Base-by-base conservation (phyloP, 805 yeast genomes). In the Komagataella kurtzmanii region DNA sequence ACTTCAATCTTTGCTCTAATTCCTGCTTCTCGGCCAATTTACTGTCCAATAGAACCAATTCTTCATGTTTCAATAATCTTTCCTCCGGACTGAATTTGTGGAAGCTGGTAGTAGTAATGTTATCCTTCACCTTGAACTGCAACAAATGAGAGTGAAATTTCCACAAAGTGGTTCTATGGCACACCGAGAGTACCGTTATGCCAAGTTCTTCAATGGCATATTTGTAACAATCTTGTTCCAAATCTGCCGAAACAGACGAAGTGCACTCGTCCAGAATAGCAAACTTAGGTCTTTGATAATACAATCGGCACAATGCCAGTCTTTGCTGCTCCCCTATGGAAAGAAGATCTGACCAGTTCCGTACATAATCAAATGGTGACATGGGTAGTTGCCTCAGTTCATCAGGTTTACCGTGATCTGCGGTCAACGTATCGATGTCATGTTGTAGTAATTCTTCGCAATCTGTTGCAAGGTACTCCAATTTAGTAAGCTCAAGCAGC, bases 201-300 rank as follows among this genome's bases (percentile, higher is more conserved):
- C 88, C 87, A 55, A 86, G 71, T 17, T 74, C 71, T 62, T 85
- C 86, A 7, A 60, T 68, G 0, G 97, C 96, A 60, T 85, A 84
- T 50, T 80, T 67, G 61, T 90, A 90, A 87, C 91, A 89, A 59
- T 83, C 80, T 55, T 85, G 88, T 63, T 90, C 98, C 80, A 89
- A 83, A 54, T 85, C 86, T 8, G 93, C 87, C 0, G 97, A 83
- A 2, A 90, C 95, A 1, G 96, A 91, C 3, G 96, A 88, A 0
- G 98, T 90, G 66, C 97, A 90, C 70, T 90, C 98, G 68, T 90
- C 98, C 56, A 90, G 71, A 23, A 90, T 96, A 0, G 98, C 98
- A 73, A 89, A 90, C 65, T 81, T 85, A 1, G 98, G 98, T 59
- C 77, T 76, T 65, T 90, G 97, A 63, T 89, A 90, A 62, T 86